Evolutionary conservation across 2,329 filamentous ascomycete species (phyloP), one percentile per base, ranked within the genome.

Genomic region (Trichoderma simmonsii): DNA sequence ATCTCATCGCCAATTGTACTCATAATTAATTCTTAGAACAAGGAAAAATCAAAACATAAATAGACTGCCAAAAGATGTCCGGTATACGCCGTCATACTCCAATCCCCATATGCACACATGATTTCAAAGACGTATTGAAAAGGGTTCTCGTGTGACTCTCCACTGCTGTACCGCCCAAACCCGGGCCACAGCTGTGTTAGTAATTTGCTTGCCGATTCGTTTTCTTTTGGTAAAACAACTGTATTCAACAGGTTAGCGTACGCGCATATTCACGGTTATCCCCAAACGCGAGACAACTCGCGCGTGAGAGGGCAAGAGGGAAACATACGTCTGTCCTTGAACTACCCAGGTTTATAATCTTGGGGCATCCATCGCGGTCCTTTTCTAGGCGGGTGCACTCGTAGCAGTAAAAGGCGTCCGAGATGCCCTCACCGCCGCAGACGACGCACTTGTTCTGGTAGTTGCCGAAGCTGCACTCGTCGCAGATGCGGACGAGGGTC

Each of bases 391-490:
- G 89, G 72, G 96, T 99, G 82, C 96, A 99, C 84, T 99, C 96
- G 80, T 98, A 98, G 86, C 96, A 99, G 86, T 99, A 99, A 83
- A 98, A 98, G 64, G 96, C 96, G 82, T 99, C 96, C 39, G 93
- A 96, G 81, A 99, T 99, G 34, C 96, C 96, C 85, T 98, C 96
- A 77, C 96, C 96, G 81, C 96, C 96, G 83, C 96, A 99, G 57
- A 99, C 96, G 77, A 99, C 94, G 82, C 96, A 99, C 84, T 99
- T 99, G 86, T 99, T 99, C 85, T 98, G 96, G 86, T 98, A 99
- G 88, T 99, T 99, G 80, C 96, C 96, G 82, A 99, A 99, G 81
- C 93, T 95, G 87, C 96, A 99, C 85, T 99, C 96, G 86, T 99
- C 96, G 87, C 96, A 99, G 85, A 99, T 98, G 79, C 95, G 94